These are phyloP conservation scores for Akanthomyces dipterigenus DNA, from an alignment of 2,329 filamentous ascomycete genomes.

Conservation along the genomic window DNA sequence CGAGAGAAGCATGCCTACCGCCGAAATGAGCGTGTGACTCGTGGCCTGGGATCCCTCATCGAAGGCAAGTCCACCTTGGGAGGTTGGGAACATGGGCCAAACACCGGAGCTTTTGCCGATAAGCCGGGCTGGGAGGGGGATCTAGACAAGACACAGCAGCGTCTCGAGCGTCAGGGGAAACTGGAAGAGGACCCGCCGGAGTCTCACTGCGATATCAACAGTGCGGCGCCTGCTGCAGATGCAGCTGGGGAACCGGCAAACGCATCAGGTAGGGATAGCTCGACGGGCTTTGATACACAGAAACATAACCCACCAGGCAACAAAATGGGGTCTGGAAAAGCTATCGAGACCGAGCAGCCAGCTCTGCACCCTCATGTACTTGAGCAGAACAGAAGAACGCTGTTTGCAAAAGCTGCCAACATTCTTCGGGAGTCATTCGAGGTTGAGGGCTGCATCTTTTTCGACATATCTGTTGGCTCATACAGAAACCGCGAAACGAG, in stretches of 20 bases:
- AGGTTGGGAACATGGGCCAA: conserved; percentile 16
- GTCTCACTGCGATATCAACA: too few species aligned
- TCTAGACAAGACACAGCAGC: conserved; percentile 16
- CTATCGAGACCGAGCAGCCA: neutral
- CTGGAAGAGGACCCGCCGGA: neutral
- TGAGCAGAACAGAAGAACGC: too few species aligned
- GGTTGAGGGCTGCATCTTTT: conserved; percentile 30
- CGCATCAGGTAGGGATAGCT: too few species aligned
- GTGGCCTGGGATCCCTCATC: conserved; percentile 30
- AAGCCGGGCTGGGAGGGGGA: conserved; percentile 12
- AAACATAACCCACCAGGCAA: too few species aligned
- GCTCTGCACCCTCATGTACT: too few species aligned
- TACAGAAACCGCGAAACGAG: conserved; percentile 10
- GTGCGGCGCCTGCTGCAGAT: too few species aligned
- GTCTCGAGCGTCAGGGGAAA: neutral
- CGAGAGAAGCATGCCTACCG: conserved; percentile 21
- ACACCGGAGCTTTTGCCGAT: conserved; percentile 8
- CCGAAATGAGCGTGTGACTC: conserved; percentile 30
- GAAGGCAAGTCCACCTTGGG: conserved; percentile 26
- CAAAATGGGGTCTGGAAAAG: neutral
- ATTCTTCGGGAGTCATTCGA: conserved; percentile 36
- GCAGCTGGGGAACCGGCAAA: too few species aligned
- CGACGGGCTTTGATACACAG: too few species aligned
- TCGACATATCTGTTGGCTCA: conserved; percentile 25
- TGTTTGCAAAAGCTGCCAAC: conserved; percentile 38